Conservation (phyloP, 2,329 filamentous ascomycete genomes). For the Fonsecaea monophora region DNA sequence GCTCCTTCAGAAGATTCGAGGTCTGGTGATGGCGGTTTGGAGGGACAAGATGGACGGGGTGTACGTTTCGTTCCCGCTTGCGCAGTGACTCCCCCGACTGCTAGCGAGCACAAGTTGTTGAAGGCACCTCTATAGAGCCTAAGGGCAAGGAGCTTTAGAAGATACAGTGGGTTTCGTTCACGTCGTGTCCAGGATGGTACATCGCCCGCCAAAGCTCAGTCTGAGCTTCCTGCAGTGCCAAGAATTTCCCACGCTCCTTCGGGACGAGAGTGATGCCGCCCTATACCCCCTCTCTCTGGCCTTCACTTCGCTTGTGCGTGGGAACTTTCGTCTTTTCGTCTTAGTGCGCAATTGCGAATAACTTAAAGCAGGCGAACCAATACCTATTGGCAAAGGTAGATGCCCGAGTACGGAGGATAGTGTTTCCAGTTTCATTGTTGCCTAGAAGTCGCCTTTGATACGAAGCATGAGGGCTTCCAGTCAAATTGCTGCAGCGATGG, state of each 20-base stretch:
- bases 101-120: background rate
- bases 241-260: background rate
- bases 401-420: too few species aligned
- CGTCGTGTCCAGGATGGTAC: background rate
- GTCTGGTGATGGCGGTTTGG: background rate
- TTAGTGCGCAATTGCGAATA: too few species aligned
- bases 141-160: background rate
- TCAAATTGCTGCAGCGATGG: too few species aligned
- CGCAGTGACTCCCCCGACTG: background rate
- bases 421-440: too few species aligned
- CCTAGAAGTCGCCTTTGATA: too few species aligned
- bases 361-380: too few species aligned
- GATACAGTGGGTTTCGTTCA: background rate
- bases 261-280: background rate
- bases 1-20: background rate
- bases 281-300: background rate
- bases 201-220: background rate
- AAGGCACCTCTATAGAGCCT: background rate
- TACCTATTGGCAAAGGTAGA: too few species aligned
- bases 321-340: too few species aligned
- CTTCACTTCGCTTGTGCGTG: too few species aligned
- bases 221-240: background rate
- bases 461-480: too few species aligned
- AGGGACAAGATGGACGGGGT: background rate
- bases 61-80: background rate